Conservation (phyloP, 441 rosid species). For the Gossypium schwendimanii region DNA sequence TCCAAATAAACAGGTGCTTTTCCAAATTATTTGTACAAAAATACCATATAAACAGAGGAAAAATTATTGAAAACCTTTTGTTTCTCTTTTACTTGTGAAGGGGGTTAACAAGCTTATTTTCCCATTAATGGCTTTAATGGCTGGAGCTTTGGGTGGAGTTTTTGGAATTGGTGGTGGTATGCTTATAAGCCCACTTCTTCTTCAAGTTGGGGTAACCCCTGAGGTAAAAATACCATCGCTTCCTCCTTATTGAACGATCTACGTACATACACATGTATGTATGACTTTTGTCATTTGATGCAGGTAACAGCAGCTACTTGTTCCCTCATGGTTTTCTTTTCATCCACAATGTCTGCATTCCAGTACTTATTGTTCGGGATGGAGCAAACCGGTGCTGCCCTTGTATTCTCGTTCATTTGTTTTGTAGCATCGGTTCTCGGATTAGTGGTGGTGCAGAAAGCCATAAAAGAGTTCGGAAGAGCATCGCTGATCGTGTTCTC, state of each 20-base stretch:
- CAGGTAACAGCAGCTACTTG: slow-evolving; percentile 87
- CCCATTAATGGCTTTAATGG: slow-evolving; percentile 70
- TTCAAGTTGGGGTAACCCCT: slow-evolving; percentile 67
- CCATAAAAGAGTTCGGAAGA: slow-evolving; percentile 53
- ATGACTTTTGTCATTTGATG: not conserved
- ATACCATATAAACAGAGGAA: not conserved
- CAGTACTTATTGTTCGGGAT: slow-evolving; percentile 70
- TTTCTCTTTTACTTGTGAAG: slow-evolving; percentile 23
- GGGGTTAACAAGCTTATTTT: slow-evolving; percentile 41
- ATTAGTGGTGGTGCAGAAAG: slow-evolving; percentile 56
- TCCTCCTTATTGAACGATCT: not conserved
- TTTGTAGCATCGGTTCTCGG: slow-evolving; percentile 66
- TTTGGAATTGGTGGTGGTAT: slow-evolving; percentile 93
- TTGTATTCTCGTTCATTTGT: slow-evolving; percentile 34
- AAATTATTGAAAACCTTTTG: not conserved
- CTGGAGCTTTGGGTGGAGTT: slow-evolving; percentile 78
- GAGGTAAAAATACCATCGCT: slow-evolving; percentile 38
- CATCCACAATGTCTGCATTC: slow-evolving; percentile 81
- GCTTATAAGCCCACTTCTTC: slow-evolving; percentile 90
- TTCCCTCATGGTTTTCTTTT: slow-evolving; percentile 89
- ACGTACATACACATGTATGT: too few relatives aligned
- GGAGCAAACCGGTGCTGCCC: slow-evolving; percentile 43
- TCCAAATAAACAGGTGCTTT: slow-evolving; percentile 31
- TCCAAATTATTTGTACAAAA: not conserved
- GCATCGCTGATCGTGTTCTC: slow-evolving; percentile 89